phyloP scores from a whole-genome alignment of 768 basidiomycete species.

The Sporobolomyces pararoseus region DNA sequence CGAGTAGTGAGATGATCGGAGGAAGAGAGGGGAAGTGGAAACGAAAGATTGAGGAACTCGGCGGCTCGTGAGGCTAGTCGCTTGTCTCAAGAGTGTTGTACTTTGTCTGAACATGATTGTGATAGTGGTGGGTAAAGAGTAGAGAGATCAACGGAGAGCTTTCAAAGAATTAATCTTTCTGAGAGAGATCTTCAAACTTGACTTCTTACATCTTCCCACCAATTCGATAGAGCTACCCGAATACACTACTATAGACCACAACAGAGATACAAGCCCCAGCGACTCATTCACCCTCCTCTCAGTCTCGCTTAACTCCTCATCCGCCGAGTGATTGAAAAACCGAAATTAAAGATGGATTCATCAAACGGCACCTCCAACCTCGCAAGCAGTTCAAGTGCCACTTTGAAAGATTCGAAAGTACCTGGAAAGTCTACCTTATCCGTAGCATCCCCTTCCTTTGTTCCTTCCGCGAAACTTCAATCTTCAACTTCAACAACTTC shows the following conservation, averaged over 20 bases:
- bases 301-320: no score
- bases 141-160: no score
- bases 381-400: neutral
- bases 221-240: no score
- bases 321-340: no score
- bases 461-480: slow-evolving; percentile 22
- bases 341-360: no score
- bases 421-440: slow-evolving; percentile 16
- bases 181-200: no score
- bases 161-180: no score
- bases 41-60: neutral
- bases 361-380: neutral
- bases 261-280: no score
- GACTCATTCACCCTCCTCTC: no score
- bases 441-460: slow-evolving; percentile 29
- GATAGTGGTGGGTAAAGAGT: no score
- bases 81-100: neutral
- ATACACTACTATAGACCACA: no score
- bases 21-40: neutral
- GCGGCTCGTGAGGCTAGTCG: neutral
- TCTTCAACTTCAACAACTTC: neutral
- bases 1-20: neutral
- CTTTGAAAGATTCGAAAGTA: neutral
- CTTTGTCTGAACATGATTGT: neutral
- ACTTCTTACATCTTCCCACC: no score